Evolutionary conservation across 2,329 filamentous ascomycete species (phyloP), one percentile per base, ranked within the genome.

Genomic region (Epichloe hybrida): DNA sequence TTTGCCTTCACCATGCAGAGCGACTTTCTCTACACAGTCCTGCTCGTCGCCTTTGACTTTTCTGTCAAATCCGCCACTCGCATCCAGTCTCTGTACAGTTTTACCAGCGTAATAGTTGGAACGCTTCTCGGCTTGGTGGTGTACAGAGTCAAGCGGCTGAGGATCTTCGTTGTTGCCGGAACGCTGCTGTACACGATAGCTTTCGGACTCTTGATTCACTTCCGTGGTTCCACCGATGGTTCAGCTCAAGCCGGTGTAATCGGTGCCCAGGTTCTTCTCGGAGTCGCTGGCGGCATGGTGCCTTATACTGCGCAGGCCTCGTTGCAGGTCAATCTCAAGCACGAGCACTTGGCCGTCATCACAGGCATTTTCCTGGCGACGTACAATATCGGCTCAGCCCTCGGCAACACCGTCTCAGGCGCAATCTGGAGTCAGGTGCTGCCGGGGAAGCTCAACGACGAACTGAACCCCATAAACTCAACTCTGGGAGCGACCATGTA

Each of bases 361-460:
- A 69, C 81, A 3, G 77, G 78, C 13, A 65, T 84, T 53, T 71
- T 77, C 53, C 67, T 73, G 15, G 74, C 82, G 17, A 75, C 76
- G 35, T 72, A 76, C 46, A 73, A 73, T 50, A 71, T 83, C 51
- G 80, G 79, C 40, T 75, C 76, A 21, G 77, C 77, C 1, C 69
- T 81, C 15, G 79, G 79, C 3, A 69, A 70, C 2, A 75, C 78
- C 3, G 70, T 84, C 50, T 75, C 80, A 1, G 75, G 73, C 0
- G 76, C 79, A 1, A 76, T 84, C 52, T 85, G 80, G 80, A 76
- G 75, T 1, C 70, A 72, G 53, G 69, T 75, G 6, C 75, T 84
- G 56, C 74, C 75, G 0, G 60, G 61, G 23, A 74, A 72, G 36
- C 67, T 83, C 5, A 59, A 59, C 27, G 54, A 63, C 37, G 74